These are phyloP conservation scores for Thraustochytrium sp. DNA, from an alignment of 352 stramenopile genomes.

Conservation along the genomic window DNA sequence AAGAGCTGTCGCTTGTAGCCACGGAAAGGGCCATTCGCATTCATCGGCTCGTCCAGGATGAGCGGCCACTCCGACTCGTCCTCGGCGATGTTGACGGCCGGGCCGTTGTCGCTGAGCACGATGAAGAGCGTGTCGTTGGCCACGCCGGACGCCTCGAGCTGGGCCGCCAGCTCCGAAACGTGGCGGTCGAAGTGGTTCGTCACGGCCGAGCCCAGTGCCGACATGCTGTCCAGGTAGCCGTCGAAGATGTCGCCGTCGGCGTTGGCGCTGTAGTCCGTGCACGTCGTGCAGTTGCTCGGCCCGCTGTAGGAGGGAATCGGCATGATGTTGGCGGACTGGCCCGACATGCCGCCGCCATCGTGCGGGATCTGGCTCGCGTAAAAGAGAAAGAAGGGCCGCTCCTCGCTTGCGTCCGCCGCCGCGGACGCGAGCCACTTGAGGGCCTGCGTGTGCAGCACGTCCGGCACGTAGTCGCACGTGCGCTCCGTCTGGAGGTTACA, in stretches of 20 bases:
- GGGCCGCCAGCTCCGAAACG: neutral
- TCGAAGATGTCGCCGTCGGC: neutral
- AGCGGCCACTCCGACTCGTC: neutral
- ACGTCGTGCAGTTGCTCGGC: neutral
- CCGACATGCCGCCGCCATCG: neutral
- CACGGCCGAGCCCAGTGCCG: neutral
- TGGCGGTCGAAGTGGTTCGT: slow-evolving; percentile 31
- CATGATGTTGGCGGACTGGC: neutral
- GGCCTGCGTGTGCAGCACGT: slow-evolving; percentile 31
- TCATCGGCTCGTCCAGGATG: slow-evolving; percentile 5
- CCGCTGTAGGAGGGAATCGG: neutral
- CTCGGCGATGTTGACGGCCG: neutral
- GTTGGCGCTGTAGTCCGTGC: neutral
- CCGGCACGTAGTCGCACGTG: slow-evolving; percentile 18
- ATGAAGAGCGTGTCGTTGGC: slow-evolving; percentile 22
- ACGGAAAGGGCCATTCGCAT: neutral
- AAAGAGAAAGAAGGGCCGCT: slow-evolving; percentile 27
- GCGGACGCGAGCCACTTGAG: neutral
- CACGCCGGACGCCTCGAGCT: neutral
- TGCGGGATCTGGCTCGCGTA: slow-evolving; percentile 28
- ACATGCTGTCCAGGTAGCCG: neutral
- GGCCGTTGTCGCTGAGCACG: slow-evolving; percentile 1
- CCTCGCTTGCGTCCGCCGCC: neutral
- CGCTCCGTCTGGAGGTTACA: slow-evolving; percentile 1
- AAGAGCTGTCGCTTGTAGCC: slow-evolving; percentile 29